Conservation (phyloP, 2,329 filamentous ascomycete genomes). For the Fusarium caatingaense region DNA sequence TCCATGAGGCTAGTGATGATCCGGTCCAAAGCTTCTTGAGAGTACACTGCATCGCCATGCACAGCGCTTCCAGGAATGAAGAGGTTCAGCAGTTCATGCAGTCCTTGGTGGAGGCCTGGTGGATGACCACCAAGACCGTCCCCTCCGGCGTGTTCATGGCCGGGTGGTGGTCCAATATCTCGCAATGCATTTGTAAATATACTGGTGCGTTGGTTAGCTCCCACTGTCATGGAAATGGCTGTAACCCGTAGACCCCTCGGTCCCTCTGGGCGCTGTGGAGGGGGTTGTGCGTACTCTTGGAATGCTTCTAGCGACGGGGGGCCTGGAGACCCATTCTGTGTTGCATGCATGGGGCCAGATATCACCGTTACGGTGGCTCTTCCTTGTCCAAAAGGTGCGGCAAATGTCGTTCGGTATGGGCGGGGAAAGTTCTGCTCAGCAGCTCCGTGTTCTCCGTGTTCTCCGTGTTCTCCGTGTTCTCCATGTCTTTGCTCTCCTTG, state of each 20-base stretch:
- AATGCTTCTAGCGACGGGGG: slow-evolving; percentile 55
- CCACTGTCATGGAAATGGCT: slow-evolving; percentile 32
- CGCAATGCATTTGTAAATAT: slow-evolving; percentile 61
- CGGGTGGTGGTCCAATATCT: slow-evolving; percentile 48
- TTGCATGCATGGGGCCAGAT: slow-evolving; percentile 50
- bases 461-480: not conserved
- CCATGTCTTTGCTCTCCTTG: slow-evolving; percentile 9
- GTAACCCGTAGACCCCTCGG: slow-evolving; percentile 34
- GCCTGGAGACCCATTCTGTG: slow-evolving; percentile 20
- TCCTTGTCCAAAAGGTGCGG: slow-evolving; percentile 54
- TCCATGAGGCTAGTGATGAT: slow-evolving; percentile 93
- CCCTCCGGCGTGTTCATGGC: slow-evolving; percentile 35
- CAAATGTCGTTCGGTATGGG: slow-evolving; percentile 54
- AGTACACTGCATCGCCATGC: slow-evolving; percentile 86
- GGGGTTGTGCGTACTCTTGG: slow-evolving; percentile 58
- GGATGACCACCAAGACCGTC: slow-evolving; percentile 35
- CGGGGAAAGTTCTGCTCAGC: slow-evolving; percentile 41
- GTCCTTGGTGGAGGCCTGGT: slow-evolving; percentile 48
- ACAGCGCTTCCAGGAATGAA: slow-evolving; percentile 64
- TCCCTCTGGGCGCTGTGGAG: slow-evolving; percentile 16
- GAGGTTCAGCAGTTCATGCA: slow-evolving; percentile 66
- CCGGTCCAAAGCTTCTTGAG: slow-evolving; percentile 88
- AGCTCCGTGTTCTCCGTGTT: not conserved
- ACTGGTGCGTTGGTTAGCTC: slow-evolving; percentile 55
- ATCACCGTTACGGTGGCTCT: slow-evolving; percentile 63